Conservation (phyloP, 2,329 filamentous ascomycete species). For the Chrysoporthe puriensis region DNA sequence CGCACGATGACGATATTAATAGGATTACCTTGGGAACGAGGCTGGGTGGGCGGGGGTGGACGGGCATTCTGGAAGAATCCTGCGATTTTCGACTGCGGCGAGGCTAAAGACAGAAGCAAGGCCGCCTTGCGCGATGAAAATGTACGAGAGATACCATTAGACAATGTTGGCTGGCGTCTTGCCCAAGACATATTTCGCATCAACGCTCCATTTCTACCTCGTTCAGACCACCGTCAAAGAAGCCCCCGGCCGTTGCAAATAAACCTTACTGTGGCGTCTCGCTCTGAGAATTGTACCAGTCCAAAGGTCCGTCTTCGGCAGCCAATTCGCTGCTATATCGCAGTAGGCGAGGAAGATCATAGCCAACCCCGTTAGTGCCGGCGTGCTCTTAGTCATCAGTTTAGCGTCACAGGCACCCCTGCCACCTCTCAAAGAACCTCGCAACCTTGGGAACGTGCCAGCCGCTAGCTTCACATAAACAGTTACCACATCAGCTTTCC, state of each 20-base stretch:
- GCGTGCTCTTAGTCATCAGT: slow-evolving; percentile 10
- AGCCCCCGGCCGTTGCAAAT: no score
- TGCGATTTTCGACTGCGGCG: not conserved
- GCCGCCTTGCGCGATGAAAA: not conserved
- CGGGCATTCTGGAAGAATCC: not conserved
- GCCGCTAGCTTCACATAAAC: slow-evolving; percentile 23
- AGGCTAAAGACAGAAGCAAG: not conserved
- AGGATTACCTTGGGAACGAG: not conserved
- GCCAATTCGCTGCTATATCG: no score
- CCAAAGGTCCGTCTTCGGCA: no score
- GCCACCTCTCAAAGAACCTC: slow-evolving; percentile 26
- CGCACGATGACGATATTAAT: slow-evolving; percentile 20
- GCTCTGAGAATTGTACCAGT: no score
- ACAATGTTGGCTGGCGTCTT: slow-evolving; percentile 1
- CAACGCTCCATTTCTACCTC: not conserved
- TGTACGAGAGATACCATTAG: slow-evolving; percentile 19
- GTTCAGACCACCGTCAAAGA: not conserved
- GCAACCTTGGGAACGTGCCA: slow-evolving; percentile 21
- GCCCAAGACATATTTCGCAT: slow-evolving; percentile 3
- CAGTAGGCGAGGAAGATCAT: no score
- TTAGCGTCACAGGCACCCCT: slow-evolving; percentile 22
- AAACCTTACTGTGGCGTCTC: not conserved
- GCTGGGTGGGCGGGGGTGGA: not conserved
- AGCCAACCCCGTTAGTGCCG: no score
- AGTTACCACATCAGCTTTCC: slow-evolving; percentile 19